Base-by-base conservation (phyloP, 2,329 filamentous ascomycete genomes). In the Cladosporium sp. region DNA sequence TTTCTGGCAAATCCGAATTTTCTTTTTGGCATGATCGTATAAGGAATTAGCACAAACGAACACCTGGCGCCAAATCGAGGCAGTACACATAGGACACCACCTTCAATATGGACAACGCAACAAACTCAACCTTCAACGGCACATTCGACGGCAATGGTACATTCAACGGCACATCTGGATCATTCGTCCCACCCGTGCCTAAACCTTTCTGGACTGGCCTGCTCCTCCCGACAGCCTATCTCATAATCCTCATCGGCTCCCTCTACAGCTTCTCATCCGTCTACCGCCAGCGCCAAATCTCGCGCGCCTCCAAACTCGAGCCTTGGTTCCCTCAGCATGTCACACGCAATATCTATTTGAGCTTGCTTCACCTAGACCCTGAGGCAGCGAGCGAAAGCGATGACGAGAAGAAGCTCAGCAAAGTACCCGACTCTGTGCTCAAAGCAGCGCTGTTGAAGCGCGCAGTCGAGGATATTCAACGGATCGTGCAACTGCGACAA, bases 311-410 rank as follows among this genome's bases (percentile, higher is more conserved):
- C 56, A 90, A 89, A 66, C 86, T 99, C 62, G 91, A 89, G 66
- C 92, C 93, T 66, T 99, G 94, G 93, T 99, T 99, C 76, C 87
- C 88, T 22, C 84, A 88, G 55, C 92, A 99, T 74, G 81, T 95
- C 54, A 89, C 94, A 76, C 90, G 93, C 75, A 92, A 99, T 75
- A 85, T 99, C 72, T 99, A 97, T 80, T 85, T 96, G 61, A 92
- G 92, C 45, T 86, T 99, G 40, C 82, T 97, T 54, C 92, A 99
- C 77, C 82, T 94, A 71, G 84, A 87, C 58, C 78, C 81, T 36
- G 67, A 72, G n/a, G 64, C 73, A 20, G 65, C 73, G 17, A 63
- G 68, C 58, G 80, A 84, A 57, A 82, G 83, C 61, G 80, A 84
- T 56, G 83, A 83, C 61, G 86, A 90, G 70, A 91, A 92, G 73